Evolutionary conservation across 495 filamentous ascomycete species (phyloP), one percentile per base, ranked within the genome.

Genomic region (Penicilliopsis zonata): DNA sequence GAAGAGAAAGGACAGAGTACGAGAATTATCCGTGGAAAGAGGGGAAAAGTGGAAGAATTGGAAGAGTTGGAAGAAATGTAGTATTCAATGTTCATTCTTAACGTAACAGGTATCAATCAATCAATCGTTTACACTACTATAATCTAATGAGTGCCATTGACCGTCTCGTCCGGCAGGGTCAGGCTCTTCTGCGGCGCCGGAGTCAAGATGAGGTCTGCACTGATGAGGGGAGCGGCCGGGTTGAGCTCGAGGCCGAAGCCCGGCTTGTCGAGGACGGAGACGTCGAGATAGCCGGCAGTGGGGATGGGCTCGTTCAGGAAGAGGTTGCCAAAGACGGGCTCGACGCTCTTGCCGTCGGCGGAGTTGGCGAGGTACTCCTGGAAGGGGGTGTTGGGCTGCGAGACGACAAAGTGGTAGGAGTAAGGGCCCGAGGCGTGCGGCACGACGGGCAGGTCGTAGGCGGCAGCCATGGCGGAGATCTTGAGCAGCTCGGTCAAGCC

Each of bases 341-440:
- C 58, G 18, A 94, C 85, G 20, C 72, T 80, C 63, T 86, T 82
- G 18, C 86, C 86, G 41, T 94, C 86, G 0, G 86, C 67, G 1
- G 82, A 90, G 55, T 94, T 94, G 42, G 86, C 84, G 7, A 94
- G 71, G 42, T 94, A 94, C 57, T 94, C 86, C 55, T 93, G 84
- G 67, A 94, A 94, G 13, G 86, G 86, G 23, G 79, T 78, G 59
- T 93, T 93, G 13, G 78, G 71, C 54, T 93, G 86, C 23, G 83
- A 86, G 41, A 92, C 74, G 26, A 93, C 86, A 42, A 86, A 93
- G 61, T 94, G 86, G 61, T 94, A 94, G 40, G 81, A 86, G 65
- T 94, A 94, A 2, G 86, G 80, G 3, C 86, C 86, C 33, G 79
- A 86, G 5, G 86, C 86, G 47, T 94, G 86, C 13, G 86, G 86